Evolutionary conservation across 2,329 filamentous ascomycete genomes (phyloP).

Genomic region (Elsinoe necatrix): DNA sequence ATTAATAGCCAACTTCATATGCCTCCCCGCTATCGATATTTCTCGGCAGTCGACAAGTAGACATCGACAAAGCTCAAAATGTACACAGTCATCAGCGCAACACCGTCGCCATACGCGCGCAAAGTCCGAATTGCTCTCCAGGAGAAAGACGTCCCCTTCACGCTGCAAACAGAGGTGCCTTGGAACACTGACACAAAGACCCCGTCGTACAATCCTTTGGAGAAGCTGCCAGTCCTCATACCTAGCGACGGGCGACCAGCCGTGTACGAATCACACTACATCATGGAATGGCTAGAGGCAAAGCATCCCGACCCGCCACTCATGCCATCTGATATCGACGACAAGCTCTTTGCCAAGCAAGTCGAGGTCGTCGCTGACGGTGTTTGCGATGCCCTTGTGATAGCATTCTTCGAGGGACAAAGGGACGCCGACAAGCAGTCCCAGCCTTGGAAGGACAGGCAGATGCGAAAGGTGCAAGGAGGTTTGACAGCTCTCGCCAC

Average conservation of each 20-base stretch:
- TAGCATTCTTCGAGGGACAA: constrained; percentile 32
- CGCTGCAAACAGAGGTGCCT: constrained; percentile 35
- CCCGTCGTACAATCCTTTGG: constrained; percentile 34
- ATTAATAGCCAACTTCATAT: too few species aligned
- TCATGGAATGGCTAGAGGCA: constrained; percentile 32
- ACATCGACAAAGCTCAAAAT: constrained; percentile 13
- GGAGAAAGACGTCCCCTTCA: constrained; percentile 35
- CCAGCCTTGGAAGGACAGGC: constrained; percentile 29
- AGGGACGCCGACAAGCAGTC: constrained; percentile 24
- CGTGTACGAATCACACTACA: constrained; percentile 32
- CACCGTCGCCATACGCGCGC: constrained; percentile 34
- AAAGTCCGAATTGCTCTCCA: constrained; percentile 35
- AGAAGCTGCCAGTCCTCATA: constrained; percentile 34
- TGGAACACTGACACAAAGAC: constrained; percentile 35
- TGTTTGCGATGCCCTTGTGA: constrained; percentile 32
- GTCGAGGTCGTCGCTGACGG: constrained; percentile 31
- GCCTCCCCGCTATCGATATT: too few species aligned
- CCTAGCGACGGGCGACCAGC: constrained; percentile 24
- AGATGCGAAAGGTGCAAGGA: constrained; percentile 31
- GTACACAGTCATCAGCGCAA: constrained; percentile 29
- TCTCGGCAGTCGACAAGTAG: background rate
- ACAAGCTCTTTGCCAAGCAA: constrained; percentile 27
- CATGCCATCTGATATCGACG: constrained; percentile 24
- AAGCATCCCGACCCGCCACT: constrained; percentile 27
- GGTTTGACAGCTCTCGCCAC: constrained; percentile 27